Base-by-base conservation (phyloP, 257 asterid species). In the Petrea volubilis region DNA sequence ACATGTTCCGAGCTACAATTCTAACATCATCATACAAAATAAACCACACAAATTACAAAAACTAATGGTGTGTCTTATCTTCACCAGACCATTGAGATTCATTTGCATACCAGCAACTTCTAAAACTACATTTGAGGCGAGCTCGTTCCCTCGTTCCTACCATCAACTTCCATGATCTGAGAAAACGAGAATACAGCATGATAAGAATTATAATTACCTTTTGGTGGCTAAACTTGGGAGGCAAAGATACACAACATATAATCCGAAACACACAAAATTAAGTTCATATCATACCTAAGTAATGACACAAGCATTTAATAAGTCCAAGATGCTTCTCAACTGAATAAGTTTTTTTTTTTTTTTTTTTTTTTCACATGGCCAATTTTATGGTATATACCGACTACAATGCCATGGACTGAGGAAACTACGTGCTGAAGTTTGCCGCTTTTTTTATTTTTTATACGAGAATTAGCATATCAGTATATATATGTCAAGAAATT, bases 111-210 rank as follows among this genome's bases (percentile, higher is more conserved):
- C 70, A 61, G 62, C 76, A 61, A 46, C 65, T 60, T 56, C 71
- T 59, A 53, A 43, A 31, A 33, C 63, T 52, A 59, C 46, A 38
- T 24, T 15, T 23, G 58, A 18, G 64, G 50, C 24, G 31, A 33
- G 44, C 71, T 69, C 46, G 73, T 46, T 71, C 64, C 29, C 71
- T 69, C 46, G 73, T 46, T 71, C 64, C 29, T 17, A 44, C 76
- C 62, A 36, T 70, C 57, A 24, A 53, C 68, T 76, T 64, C 44
- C 58, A 46, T 50, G 9, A 68, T 7, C 79, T 77, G 78, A 44
- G 8, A 34, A 59, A 33, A 1, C 0, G 25, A 23, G 4, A 12
- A 33, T 8, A 50, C 34, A 46, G 23, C 46, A 27, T n/a, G 7
- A 62, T 67, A 28, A 68, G 77, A 63, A 63, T 43, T 34, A 68